Conservation (phyloP, 129 eudicot species). For the Chrysanthemum seticuspe region DNA sequence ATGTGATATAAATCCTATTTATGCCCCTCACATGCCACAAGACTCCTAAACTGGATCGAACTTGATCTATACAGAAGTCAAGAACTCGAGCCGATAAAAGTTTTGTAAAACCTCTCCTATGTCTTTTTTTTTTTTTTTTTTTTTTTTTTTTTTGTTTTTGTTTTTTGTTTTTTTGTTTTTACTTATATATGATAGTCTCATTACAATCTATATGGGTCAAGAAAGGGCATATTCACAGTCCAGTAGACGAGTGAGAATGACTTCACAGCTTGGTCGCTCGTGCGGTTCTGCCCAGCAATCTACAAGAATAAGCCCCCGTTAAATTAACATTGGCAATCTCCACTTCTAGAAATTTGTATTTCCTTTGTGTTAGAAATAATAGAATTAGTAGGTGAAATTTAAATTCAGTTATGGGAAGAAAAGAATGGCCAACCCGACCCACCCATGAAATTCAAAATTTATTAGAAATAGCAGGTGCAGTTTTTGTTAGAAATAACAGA, state of each 20-base stretch:
- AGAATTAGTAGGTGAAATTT: neutral
- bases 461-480: too few relatives aligned
- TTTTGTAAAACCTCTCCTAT: constrained; percentile 46
- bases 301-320: constrained; percentile 31
- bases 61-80: constrained; percentile 28
- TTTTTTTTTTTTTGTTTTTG: constrained; percentile 19
- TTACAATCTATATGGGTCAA: constrained; percentile 23
- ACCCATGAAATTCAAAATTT: too few relatives aligned
- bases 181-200: constrained; percentile 22
- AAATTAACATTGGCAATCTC: neutral
- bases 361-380: neutral
- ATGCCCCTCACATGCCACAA: too few relatives aligned
- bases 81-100: constrained; percentile 37
- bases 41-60: neutral
- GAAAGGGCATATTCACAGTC: constrained; percentile 75
- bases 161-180: too few relatives aligned
- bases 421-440: too few relatives aligned
- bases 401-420: too few relatives aligned
- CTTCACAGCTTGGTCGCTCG: constrained; percentile 83
- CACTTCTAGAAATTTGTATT: neutral
- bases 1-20: too few relatives aligned
- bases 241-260: constrained; percentile 67
- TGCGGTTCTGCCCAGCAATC: constrained; percentile 97
- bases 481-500: too few relatives aligned
- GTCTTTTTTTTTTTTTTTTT: constrained; percentile 30